Evolutionary conservation across 805 yeast species (phyloP), one percentile per base, ranked within the genome.

Genomic region (Naumovozyma castellii): DNA sequence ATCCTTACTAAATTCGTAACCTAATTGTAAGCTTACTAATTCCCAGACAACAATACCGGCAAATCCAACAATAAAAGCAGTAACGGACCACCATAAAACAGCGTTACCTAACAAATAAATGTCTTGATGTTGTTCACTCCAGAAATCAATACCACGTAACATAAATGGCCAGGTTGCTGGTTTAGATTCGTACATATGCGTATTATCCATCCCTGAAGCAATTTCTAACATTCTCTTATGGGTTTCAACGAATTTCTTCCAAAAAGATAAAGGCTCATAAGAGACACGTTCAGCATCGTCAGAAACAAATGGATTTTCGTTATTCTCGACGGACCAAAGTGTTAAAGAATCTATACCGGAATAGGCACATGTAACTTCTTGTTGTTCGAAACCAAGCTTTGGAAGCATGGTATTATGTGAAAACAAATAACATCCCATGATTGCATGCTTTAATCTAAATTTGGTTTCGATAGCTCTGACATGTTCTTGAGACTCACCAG

Each of bases 351-450:
- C 65, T 39, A 71, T 67, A 61, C 90, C 92, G 50, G 78, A 82
- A 19, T 72, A 61, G 30, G 94, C 87, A 65, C 88, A 73, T 3
- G 90, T 76, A 38, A 84, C 92, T 66, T 84, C 94, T 60, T 80
- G 88, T 62, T 84, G 94, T 45, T 78, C 81, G 49, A 76, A 80
- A 1, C 83, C 94, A 85, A 88, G 80, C 38, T 73, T 75, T 46
- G 92, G 92, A 54, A 84, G 69, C 56, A 79, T 80, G 9, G 72
- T 74, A 41, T 73, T 78, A 49, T 77, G 81, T 17, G 92, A 79
- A 59, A 82, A 84, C 52, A 84, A 65, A 55, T 77, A 78, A 63
- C 85, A 73, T 42, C 88, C 88, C 32, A 83, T 70, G 84, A 81
- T 79, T 34, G 87, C 88, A 53, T 84, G 94, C 59, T 72, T 75